Percentiles rank a stretch among this genome's conserved stretches.
These are phyloP conservation scores for Aspergillus conjunctus DNA, from an alignment of 495 filamentous ascomycete species.

Conservation along the genomic window DNA sequence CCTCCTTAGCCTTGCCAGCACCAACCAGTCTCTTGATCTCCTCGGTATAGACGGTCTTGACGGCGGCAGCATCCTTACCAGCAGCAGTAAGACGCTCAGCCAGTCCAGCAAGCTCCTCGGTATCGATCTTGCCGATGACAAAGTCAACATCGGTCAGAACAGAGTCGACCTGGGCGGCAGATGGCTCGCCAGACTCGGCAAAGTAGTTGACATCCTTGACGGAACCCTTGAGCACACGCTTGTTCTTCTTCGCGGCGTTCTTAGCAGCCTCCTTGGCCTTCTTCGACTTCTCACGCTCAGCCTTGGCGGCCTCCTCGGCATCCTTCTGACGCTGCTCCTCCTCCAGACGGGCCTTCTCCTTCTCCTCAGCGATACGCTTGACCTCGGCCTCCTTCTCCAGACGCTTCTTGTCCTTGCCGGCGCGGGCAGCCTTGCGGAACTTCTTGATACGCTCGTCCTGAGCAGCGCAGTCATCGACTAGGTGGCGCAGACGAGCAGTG, in stretches of 20 bases:
- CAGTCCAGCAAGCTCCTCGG: slow-evolving; percentile 81
- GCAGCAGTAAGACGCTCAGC: slow-evolving; percentile 68
- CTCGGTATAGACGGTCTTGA: slow-evolving; percentile 67
- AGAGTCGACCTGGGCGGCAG: slow-evolving; percentile 72
- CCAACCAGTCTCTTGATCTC: slow-evolving; percentile 73
- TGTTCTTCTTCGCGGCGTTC: slow-evolving; percentile 99
- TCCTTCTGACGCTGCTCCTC: slow-evolving; percentile 76
- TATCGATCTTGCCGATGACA: slow-evolving; percentile 84
- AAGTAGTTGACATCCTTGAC: slow-evolving; percentile 97
- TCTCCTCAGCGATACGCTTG: slow-evolving; percentile 80
- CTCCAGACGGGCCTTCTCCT: slow-evolving; percentile 72
- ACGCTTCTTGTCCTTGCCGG: slow-evolving; percentile 90
- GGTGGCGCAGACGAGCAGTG: slow-evolving; percentile 79
- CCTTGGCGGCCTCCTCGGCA: slow-evolving; percentile 83
- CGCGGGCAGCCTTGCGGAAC: slow-evolving; percentile 88
- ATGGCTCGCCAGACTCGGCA: slow-evolving; percentile 61
- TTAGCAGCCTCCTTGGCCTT: slow-evolving; percentile 98
- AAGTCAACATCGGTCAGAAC: slow-evolving; percentile 86
- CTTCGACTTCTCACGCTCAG: slow-evolving; percentile 79
- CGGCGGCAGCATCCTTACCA: slow-evolving; percentile 56
- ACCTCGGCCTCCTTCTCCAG: slow-evolving; percentile 89
- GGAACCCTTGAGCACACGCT: slow-evolving; percentile 84
- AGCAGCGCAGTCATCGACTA: slow-evolving; percentile 81
- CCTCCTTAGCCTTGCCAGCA: slow-evolving; percentile 82
- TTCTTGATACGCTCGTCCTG: slow-evolving; percentile 94